These are phyloP conservation scores for Trichoderma endophyticum DNA, from an alignment of 2,329 filamentous ascomycete genomes.

Conservation along the genomic window DNA sequence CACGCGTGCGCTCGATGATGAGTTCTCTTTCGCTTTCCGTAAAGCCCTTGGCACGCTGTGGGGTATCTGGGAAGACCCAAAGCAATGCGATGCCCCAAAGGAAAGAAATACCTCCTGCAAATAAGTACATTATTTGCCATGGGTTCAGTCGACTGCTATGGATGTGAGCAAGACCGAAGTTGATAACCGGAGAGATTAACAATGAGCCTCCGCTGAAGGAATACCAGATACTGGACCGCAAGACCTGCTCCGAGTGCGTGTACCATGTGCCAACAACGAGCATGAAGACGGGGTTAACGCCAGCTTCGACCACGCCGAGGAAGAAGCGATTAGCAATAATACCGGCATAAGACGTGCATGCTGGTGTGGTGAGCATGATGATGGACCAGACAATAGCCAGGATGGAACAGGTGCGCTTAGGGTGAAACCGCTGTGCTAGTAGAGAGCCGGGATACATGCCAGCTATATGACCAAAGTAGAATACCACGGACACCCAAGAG, in stretches of 20 bases:
- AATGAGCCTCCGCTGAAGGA: neutral
- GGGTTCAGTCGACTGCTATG: neutral
- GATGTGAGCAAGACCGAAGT: neutral
- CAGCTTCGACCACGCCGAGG: neutral
- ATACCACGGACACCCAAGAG: neutral
- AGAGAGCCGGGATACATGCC: neutral
- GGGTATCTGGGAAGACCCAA: neutral
- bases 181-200: neutral
- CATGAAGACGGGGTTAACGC: neutral
- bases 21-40: neutral
- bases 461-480: neutral
- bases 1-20: neutral
- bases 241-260: neutral
- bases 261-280: neutral
- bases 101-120: neutral
- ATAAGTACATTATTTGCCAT: neutral
- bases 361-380: neutral
- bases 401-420: neutral
- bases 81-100: neutral
- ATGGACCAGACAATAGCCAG: neutral
- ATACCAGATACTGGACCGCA: neutral
- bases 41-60: neutral
- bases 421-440: neutral
- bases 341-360: neutral
- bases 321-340: neutral